Evolutionary conservation across 495 filamentous ascomycete species (phyloP).

Genomic region (Podospora anserina): DNA sequence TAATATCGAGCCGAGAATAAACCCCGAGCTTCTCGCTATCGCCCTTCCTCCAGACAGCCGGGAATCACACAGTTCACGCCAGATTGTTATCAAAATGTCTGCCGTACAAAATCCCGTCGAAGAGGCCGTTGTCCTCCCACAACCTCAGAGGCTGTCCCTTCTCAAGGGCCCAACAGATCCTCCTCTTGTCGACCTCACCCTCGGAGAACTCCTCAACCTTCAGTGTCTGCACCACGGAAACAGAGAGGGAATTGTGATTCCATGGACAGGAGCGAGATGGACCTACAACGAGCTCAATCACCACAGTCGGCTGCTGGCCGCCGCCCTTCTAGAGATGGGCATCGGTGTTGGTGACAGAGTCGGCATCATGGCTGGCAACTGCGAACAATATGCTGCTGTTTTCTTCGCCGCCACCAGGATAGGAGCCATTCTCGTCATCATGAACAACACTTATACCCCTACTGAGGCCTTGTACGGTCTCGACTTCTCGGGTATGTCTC

Average conservation of each 20-base stretch:
- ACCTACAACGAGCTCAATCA: constrained; percentile 63
- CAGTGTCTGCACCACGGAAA: constrained; percentile 60
- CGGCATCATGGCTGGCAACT: constrained; percentile 70
- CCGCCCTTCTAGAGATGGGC: constrained; percentile 56
- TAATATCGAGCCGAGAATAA: background rate
- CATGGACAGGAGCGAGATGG: constrained; percentile 64
- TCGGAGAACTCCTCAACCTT: constrained; percentile 59
- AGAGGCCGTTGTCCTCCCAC: constrained; percentile 28
- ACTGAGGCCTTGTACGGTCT: constrained; percentile 61
- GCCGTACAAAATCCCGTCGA: constrained; percentile 17
- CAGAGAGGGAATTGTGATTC: constrained; percentile 60
- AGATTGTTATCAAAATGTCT: constrained; percentile 13
- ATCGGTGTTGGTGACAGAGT: constrained; percentile 62
- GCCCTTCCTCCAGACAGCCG: no score
- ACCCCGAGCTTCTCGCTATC: background rate
- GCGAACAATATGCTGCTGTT: constrained; percentile 64
- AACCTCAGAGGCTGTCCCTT: constrained; percentile 46
- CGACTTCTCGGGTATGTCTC: constrained; percentile 56
- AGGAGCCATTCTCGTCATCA: constrained; percentile 64
- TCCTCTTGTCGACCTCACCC: constrained; percentile 57
- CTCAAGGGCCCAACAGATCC: constrained; percentile 60
- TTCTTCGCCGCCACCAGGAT: constrained; percentile 66
- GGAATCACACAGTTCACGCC: no score
- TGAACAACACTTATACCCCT: constrained; percentile 70
- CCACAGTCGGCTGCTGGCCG: constrained; percentile 56